These are phyloP conservation scores for Talaromyces sp. DNA, from an alignment of 2,329 filamentous ascomycete species.

Conservation along the genomic window DNA sequence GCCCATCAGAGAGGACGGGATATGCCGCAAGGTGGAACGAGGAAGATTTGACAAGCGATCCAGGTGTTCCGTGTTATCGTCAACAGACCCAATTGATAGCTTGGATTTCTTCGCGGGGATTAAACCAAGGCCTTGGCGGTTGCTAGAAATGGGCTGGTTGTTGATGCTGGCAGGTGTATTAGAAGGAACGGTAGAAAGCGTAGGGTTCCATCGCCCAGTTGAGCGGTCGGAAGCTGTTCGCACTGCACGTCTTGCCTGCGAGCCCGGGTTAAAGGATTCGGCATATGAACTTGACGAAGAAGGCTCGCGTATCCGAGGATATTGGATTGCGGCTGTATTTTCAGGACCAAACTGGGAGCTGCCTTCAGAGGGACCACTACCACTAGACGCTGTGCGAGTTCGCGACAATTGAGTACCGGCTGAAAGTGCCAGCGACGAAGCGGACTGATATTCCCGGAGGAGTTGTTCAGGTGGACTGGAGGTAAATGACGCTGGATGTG, in stretches of 20 bases:
- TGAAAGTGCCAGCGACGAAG: constrained; percentile 24
- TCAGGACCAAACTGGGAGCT: constrained; percentile 9
- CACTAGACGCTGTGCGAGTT: constrained; percentile 8
- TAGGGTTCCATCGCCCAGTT: constrained; percentile 36
- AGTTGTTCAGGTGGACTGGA: constrained; percentile 36
- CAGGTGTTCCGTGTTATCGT: constrained; percentile 29
- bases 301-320: constrained; percentile 31
- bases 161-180: constrained; percentile 16
- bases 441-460: constrained; percentile 30
- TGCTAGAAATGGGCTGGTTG: constrained; percentile 21
- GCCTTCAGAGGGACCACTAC: constrained; percentile 9
- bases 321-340: constrained; percentile 32
- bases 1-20: constrained; percentile 29
- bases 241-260: constrained; percentile 17
- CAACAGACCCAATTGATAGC: constrained; percentile 33
- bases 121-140: constrained; percentile 8
- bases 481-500: constrained; percentile 32
- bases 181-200: constrained; percentile 43
- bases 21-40: constrained; percentile 20
- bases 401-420: constrained; percentile 11
- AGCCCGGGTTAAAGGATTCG: constrained; percentile 27
- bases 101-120: constrained; percentile 14
- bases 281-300: constrained; percentile 39
- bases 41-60: constrained; percentile 35
- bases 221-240: constrained; percentile 31